phyloP scores from a whole-genome alignment of 805 yeast species.

The Yarrowia bubula region DNA sequence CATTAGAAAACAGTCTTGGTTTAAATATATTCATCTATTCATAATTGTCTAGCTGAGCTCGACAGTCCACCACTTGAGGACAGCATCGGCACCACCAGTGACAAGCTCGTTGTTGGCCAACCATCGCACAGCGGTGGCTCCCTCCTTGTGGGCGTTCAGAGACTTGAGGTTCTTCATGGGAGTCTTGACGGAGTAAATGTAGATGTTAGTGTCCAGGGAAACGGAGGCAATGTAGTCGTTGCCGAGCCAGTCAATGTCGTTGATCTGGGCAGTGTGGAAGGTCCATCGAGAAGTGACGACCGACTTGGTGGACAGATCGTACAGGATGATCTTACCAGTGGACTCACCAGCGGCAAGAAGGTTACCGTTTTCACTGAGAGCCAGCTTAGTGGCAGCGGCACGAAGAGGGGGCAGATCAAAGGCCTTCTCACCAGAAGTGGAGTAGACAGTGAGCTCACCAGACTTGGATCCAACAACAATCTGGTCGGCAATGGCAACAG shows the following conservation, averaged over 20 bases:
- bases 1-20: too few species aligned
- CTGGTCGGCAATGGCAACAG: slow-evolving; percentile 47
- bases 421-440: slow-evolving; percentile 2
- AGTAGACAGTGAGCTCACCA: slow-evolving; percentile 15
- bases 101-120: slow-evolving; percentile 48
- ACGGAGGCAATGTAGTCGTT: slow-evolving; percentile 73
- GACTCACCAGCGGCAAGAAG: slow-evolving; percentile 82
- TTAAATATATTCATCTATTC: not conserved
- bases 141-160: slow-evolving; percentile 83
- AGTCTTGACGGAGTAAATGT: slow-evolving; percentile 71
- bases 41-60: slow-evolving; percentile 30
- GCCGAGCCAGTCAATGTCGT: slow-evolving; percentile 75
- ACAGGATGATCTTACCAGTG: slow-evolving; percentile 81
- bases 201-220: slow-evolving; percentile 78
- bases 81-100: slow-evolving; percentile 78
- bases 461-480: slow-evolving; percentile 50
- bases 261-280: slow-evolving; percentile 83
- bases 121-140: slow-evolving; percentile 79
- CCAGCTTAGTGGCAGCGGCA: slow-evolving; percentile 59
- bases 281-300: slow-evolving; percentile 87
- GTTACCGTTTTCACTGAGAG: slow-evolving; percentile 67
- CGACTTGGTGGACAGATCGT: slow-evolving; percentile 51
- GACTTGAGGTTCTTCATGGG: slow-evolving; percentile 75
- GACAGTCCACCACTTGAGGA: slow-evolving; percentile 68
- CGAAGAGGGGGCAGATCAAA: slow-evolving; percentile 48